phyloP scores from a whole-genome alignment of 371 early-diverging fungal species.

The Mortierella sp. region DNA sequence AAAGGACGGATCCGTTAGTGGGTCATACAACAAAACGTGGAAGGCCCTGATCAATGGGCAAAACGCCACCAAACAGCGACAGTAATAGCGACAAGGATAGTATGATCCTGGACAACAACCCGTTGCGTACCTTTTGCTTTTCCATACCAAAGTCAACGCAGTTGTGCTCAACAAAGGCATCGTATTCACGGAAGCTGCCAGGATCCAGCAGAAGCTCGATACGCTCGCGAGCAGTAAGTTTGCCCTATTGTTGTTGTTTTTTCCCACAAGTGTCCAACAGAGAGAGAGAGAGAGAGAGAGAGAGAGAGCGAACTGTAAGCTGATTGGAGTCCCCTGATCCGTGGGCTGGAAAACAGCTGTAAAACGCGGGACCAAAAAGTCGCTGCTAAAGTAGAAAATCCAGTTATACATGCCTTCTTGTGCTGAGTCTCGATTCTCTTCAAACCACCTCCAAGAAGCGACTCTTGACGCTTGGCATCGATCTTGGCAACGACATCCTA shows the following conservation, averaged over 20 bases:
- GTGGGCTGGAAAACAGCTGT: not conserved
- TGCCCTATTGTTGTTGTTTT: slow-evolving; percentile 79
- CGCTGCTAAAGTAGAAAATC: slow-evolving; percentile 29
- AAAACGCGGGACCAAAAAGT: too few species aligned
- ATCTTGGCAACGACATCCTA: slow-evolving; percentile 63
- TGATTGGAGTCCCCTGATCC: not conserved
- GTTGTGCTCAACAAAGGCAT: slow-evolving; percentile 95
- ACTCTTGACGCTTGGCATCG: slow-evolving; percentile 79
- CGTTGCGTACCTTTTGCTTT: slow-evolving; percentile 68
- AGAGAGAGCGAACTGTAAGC: not conserved
- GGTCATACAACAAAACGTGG: too few species aligned
- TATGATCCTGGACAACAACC: not conserved
- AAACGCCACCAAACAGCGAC: too few species aligned
- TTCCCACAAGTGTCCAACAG: not conserved
- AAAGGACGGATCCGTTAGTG: too few species aligned
- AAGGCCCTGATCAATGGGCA: too few species aligned
- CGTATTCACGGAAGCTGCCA: slow-evolving; percentile 92
- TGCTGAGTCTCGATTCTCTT: slow-evolving; percentile 90
- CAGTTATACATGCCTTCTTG: slow-evolving; percentile 70
- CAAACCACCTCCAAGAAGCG: slow-evolving; percentile 86
- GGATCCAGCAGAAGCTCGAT: slow-evolving; percentile 87
- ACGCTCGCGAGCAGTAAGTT: slow-evolving; percentile 96
- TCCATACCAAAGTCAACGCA: slow-evolving; percentile 95
- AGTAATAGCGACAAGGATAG: not conserved
- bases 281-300: not conserved